Evolutionary conservation across 192 early-diverging fungal species (phyloP).

Genomic region (Phlyctochytrium arcticum): DNA sequence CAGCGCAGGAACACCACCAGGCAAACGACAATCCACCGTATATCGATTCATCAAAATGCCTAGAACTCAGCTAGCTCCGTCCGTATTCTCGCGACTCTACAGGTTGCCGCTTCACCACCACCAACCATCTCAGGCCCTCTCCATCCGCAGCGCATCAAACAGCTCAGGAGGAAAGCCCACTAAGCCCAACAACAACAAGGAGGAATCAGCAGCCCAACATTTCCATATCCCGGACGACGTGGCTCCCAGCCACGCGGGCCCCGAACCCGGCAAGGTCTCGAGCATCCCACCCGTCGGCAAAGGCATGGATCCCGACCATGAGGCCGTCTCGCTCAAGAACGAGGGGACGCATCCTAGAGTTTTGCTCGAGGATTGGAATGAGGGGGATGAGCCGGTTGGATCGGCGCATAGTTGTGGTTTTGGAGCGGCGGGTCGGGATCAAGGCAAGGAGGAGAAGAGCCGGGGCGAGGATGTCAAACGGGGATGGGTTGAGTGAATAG

Average conservation of each 20-base stretch:
- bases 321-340: neutral
- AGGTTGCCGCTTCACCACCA: no score
- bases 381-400: neutral
- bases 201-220: no score
- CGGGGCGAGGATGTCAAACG: neutral
- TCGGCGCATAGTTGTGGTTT: neutral
- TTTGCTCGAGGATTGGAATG: neutral
- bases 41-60: no score
- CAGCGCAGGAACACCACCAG: no score
- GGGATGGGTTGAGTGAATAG: neutral
- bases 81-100: no score
- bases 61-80: no score
- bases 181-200: no score
- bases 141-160: no score
- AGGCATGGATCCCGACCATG: slow-evolving; percentile 5
- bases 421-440: neutral
- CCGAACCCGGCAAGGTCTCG: neutral
- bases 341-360: neutral
- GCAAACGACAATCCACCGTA: no score
- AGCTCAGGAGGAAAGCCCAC: no score
- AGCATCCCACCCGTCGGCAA: neutral
- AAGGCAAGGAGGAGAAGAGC: neutral
- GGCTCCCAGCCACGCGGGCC: neutral
- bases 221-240: no score
- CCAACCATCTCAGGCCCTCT: no score